phyloP scores from a whole-genome alignment of 257 asterid genomes.

The Solanum etuberosum region DNA sequence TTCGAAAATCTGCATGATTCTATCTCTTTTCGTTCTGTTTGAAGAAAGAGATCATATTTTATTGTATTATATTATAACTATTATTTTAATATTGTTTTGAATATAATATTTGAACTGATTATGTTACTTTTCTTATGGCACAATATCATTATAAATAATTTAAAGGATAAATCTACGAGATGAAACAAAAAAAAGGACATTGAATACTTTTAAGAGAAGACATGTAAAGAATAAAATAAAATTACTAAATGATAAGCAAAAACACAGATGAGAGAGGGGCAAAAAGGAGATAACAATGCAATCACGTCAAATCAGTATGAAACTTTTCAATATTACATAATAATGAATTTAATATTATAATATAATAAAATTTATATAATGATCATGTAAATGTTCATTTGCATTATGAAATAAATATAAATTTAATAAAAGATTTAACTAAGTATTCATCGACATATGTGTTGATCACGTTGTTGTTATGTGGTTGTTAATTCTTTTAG shows the following conservation, averaged over 20 bases:
- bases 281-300: too few species aligned
- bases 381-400: not conserved
- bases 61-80: not conserved
- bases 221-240: too few species aligned
- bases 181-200: too few species aligned
- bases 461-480: not conserved
- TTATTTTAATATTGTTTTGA: not conserved
- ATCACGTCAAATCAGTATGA: not conserved
- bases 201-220: not conserved
- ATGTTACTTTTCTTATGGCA: not conserved
- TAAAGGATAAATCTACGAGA: not conserved
- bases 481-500: not conserved
- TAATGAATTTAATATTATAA: too few species aligned
- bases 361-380: too few species aligned
- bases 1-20: not conserved
- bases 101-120: not conserved
- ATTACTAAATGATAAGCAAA: not conserved
- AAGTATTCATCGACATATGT: not conserved
- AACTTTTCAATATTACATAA: too few species aligned
- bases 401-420: not conserved
- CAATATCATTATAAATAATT: not conserved
- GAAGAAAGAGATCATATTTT: not conserved
- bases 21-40: too few species aligned
- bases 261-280: not conserved
- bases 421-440: not conserved